Base-by-base conservation (phyloP, 177 flowering plant genomes). In the Vitis hybrid region DNA sequence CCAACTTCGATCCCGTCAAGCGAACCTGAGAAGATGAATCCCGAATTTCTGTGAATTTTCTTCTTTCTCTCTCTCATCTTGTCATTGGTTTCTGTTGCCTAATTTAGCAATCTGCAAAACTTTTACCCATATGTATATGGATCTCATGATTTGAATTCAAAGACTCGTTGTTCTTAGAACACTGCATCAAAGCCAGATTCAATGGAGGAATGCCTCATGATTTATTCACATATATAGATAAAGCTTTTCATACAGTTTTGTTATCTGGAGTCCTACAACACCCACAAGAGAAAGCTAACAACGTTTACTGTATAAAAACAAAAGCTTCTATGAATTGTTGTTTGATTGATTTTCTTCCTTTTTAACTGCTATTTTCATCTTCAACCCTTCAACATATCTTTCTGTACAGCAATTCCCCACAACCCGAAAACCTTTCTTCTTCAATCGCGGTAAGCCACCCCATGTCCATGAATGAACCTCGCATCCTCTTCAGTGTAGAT, bases 1-100 rank as follows among this genome's bases (percentile, higher is more conserved):
- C 94, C 72, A 91, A 91, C 83, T 93, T 93, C 74, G 98, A 93
- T 75, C 98, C 98, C 11, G 97, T 93, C 70, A 93, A 89, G 83
- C 66, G 94, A 49, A 72, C 64, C 76, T 90, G 71, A 80, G 67
- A 56, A 19, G 48, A 39, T 39, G 32, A 10, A 14, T 26, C 50
- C 61, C 15, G 3, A 13, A 49, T 30, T 60, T 30, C 9, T 63
- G 51, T 51, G 45, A 69, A 55, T 9, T 60, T 63, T 30, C 2
- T 56, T 0, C 11, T 23, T 26, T 59, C 23, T 21, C 45, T 17
- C 51, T n/a, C 18, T 12, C 19, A 10, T 66, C 48, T 39, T 39
- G 8, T 39, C 48, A 8, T 39, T 39, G 1, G 48, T 39, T 39
- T 39, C 48, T 39, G 2, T 39, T 6, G 48, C 0, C 9, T 8